These are phyloP conservation scores for Filosporella fistucella DNA, from an alignment of 495 filamentous ascomycete species.

Conservation along the genomic window DNA sequence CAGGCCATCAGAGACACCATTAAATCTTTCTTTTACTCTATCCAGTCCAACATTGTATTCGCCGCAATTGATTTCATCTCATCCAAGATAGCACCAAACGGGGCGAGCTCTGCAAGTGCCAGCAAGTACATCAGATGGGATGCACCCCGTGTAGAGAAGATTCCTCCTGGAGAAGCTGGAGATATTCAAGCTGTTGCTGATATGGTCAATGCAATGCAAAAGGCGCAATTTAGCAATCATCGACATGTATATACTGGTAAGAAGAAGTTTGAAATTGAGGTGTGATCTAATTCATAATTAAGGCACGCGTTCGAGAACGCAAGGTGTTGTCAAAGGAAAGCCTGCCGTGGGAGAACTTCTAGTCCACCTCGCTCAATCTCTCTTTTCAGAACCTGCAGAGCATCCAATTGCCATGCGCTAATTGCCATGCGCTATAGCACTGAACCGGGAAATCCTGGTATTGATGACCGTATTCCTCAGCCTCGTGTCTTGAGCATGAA, in stretches of 20 bases:
- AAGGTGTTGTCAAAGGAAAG: conserved; percentile 41
- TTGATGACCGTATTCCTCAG: conserved; percentile 41
- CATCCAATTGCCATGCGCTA: conserved; percentile 35
- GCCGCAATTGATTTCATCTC: too few relatives aligned
- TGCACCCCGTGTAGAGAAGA: conserved; percentile 35
- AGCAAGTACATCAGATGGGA: conserved; percentile 38
- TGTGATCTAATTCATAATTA: too few relatives aligned
- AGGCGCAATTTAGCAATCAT: conserved; percentile 38
- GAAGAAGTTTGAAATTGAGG: not conserved
- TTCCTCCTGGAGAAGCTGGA: conserved; percentile 36
- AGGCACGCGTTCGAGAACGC: conserved; percentile 35
- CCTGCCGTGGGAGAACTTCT: conserved; percentile 37
- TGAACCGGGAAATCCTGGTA: conserved; percentile 36
- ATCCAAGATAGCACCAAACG: too few relatives aligned
- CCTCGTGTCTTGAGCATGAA: conserved; percentile 46
- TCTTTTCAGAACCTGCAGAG: conserved; percentile 36
- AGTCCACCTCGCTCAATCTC: conserved; percentile 36
- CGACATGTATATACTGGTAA: conserved; percentile 34
- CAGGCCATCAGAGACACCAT: too few relatives aligned
- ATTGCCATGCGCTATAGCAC: conserved; percentile 36
- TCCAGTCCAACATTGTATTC: too few relatives aligned
- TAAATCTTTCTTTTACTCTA: too few relatives aligned
- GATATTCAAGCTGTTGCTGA: conserved; percentile 41
- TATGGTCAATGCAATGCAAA: conserved; percentile 43
- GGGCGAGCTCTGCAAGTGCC: too few relatives aligned